These are phyloP conservation scores for Metarhizium album DNA, from an alignment of 2,329 filamentous ascomycete genomes.

Conservation along the genomic window DNA sequence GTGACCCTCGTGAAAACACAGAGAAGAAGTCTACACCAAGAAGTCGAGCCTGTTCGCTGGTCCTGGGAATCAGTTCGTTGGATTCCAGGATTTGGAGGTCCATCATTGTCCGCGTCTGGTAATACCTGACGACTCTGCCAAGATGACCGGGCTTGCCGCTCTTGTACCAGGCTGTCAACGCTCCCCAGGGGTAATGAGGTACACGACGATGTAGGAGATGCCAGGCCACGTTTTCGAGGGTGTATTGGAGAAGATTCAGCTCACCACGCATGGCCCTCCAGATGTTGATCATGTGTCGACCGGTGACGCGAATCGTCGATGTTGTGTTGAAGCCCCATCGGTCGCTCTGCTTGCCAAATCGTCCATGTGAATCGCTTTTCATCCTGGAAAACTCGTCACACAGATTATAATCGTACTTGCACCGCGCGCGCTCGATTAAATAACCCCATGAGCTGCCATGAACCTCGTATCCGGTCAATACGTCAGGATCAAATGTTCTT, in stretches of 20 bases:
- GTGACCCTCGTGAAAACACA: slow-evolving; percentile 86
- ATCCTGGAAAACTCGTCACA: slow-evolving; percentile 87
- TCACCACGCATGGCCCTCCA: slow-evolving; percentile 96
- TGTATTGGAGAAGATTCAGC: slow-evolving; percentile 84
- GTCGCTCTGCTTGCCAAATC: slow-evolving; percentile 78
- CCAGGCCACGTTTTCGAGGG: slow-evolving; percentile 90
- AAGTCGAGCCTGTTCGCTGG: slow-evolving; percentile 86
- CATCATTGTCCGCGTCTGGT: slow-evolving; percentile 61
- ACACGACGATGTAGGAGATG: slow-evolving; percentile 80
- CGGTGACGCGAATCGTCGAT: slow-evolving; percentile 84
- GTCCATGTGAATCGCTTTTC: slow-evolving; percentile 70
- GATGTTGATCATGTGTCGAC: slow-evolving; percentile 91
- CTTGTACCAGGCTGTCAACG: slow-evolving; percentile 73
- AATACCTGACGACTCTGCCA: slow-evolving; percentile 67
- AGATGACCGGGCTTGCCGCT: slow-evolving; percentile 59
- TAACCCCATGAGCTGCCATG: slow-evolving; percentile 94
- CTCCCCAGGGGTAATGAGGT: slow-evolving; percentile 73
- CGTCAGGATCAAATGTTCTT: slow-evolving; percentile 73
- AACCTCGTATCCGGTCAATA: slow-evolving; percentile 90
- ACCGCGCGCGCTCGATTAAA: slow-evolving; percentile 75
- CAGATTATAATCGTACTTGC: slow-evolving; percentile 82
- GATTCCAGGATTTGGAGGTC: slow-evolving; percentile 85
- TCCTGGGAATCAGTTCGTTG: slow-evolving; percentile 80
- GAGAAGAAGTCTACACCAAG: slow-evolving; percentile 95
- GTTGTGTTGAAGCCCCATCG: slow-evolving; percentile 92